phyloP scores from a whole-genome alignment of 78 protist species.

The Monocercomonoides exilis region DNA sequence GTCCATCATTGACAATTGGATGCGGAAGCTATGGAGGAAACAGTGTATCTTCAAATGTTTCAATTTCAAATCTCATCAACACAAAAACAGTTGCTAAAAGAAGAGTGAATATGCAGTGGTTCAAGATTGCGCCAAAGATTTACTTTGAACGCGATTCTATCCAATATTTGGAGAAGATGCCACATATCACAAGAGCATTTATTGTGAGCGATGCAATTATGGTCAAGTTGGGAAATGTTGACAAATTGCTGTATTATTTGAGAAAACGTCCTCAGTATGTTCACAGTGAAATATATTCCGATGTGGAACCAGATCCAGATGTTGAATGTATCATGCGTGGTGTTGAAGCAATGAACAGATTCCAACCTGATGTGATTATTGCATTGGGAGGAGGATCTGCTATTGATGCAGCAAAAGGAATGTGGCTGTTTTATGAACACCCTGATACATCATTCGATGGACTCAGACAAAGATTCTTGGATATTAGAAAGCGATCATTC shows the following conservation, averaged over 20 bases:
- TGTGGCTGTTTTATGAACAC: constrained; percentile 33
- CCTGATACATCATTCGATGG: constrained; percentile 36
- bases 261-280: not conserved
- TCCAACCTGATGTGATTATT: constrained; percentile 29
- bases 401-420: constrained; percentile 33
- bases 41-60: constrained; percentile 28
- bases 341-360: not conserved
- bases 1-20: constrained; percentile 40
- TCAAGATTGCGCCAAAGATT: not conserved
- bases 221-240: not conserved
- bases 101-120: constrained; percentile 42
- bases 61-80: constrained; percentile 24
- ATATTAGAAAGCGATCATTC: constrained; percentile 35
- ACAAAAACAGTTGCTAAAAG: constrained; percentile 33
- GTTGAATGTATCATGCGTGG: not conserved
- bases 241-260: constrained; percentile 15
- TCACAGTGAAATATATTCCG: not conserved
- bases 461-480: constrained; percentile 29
- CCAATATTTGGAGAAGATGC: not conserved
- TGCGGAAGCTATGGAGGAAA: constrained; percentile 31
- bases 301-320: constrained; percentile 31
- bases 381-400: constrained; percentile 46
- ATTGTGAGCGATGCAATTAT: constrained; percentile 22
- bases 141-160: constrained; percentile 19
- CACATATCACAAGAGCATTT: not conserved